Base-by-base conservation (phyloP, 768 basidiomycete species). In the Boletus rufocinnamomeus region DNA sequence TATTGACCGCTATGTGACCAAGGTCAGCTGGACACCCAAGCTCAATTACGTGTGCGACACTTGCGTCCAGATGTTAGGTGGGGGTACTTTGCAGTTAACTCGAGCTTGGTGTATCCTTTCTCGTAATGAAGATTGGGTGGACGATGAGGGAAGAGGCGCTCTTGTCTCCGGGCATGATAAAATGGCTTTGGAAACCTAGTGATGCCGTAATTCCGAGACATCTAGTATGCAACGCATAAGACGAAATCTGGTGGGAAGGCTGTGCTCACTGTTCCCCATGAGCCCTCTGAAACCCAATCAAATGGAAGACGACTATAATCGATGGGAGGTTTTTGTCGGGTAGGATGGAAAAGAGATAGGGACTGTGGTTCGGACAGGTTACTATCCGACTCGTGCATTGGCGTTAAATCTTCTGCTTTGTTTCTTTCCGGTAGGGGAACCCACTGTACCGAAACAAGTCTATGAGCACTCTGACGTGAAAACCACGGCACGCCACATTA, bases 1-100 rank as follows among this genome's bases (percentile, higher is more conserved):
- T 78, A 59, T 80, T 83, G 57, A 87, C 77, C 34, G 78, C 86
- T 84, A 44, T 40, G 67, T 48, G 44, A 55, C 32, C 16, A 13
- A 50, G 10, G 54, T 63, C 45, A 61, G 50, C 25, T 50, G 25
- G 50, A 14, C 11, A 30, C 32, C 21, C 28, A 23, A 59, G 53
- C 32, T 47, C 43, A 13, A 54, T 35, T 45, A 37, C 5, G 13
- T 37, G 21, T 37, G 30, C 11, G 51, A 37, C 9, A 63, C 61
- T 62, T 72, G 74, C 70, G 56, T 76, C 82, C 75, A 41, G 81
- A 82, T 3, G 81, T 72, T 6, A 81, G 67, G 44, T 75, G 72
- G 55, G 79, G 81, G 57, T 81, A 76, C 57, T 68, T 68, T 44
- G 63, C 63, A n/a, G 57, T 63, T 27, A 71, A 21, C 37, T 59